phyloP scores from a whole-genome alignment of 768 basidiomycete species.

The Suillus alpinus region DNA sequence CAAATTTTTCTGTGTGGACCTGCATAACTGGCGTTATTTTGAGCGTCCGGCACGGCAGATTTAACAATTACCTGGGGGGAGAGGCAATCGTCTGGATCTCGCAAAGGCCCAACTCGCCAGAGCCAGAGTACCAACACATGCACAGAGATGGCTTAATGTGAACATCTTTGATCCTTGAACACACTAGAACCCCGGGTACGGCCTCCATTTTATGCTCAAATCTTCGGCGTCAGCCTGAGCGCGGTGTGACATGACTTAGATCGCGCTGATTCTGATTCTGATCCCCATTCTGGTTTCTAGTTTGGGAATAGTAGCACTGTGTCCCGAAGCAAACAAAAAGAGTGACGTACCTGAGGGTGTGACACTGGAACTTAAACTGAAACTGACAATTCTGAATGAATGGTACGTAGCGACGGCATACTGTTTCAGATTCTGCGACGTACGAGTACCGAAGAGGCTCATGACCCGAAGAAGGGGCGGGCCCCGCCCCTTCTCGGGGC shows the following conservation, averaged over 20 bases:
- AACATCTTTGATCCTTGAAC: background rate
- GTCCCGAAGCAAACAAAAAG: background rate
- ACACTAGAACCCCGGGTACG: background rate
- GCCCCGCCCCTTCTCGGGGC: too few relatives aligned
- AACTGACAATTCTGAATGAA: too few relatives aligned
- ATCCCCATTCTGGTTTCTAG: background rate
- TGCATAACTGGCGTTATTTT: background rate
- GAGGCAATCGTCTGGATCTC: background rate
- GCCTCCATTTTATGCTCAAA: background rate
- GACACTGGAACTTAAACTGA: too few relatives aligned
- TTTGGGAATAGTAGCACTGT: background rate
- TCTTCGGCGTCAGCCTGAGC: background rate
- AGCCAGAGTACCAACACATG: background rate
- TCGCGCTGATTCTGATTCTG: too few relatives aligned
- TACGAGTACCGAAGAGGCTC: too few relatives aligned
- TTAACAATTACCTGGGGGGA: background rate
- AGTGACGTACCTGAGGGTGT: background rate
- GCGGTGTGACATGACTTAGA: background rate
- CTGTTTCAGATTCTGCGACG: too few relatives aligned
- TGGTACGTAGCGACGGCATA: too few relatives aligned
- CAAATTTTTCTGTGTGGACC: background rate
- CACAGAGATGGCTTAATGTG: background rate
- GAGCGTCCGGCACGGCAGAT: background rate
- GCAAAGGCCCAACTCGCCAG: background rate
- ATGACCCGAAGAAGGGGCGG: too few relatives aligned